phyloP scores from a whole-genome alignment of 2,329 filamentous ascomycete genomes.

The Penicillium rolfsii region DNA sequence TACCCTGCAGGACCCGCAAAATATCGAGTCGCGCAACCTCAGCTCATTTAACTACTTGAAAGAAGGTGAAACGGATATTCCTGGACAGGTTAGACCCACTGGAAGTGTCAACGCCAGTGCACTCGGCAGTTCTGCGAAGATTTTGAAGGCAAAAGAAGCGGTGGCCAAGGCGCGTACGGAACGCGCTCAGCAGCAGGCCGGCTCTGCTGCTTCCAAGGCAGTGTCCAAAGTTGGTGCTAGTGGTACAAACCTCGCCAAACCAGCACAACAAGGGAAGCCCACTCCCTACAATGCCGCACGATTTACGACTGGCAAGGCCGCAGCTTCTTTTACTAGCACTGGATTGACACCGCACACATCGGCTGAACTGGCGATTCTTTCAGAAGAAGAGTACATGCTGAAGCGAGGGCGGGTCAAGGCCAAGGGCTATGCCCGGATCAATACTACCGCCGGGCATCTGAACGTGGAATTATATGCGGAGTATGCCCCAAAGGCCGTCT shows the following conservation, averaged over 20 bases:
- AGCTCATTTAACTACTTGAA: conserved; percentile 87
- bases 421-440: conserved; percentile 88
- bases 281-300: conserved; percentile 80
- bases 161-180: conserved; percentile 87
- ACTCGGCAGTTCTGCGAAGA: conserved; percentile 78
- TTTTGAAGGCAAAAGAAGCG: conserved; percentile 86
- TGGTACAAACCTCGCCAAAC: conserved; percentile 26
- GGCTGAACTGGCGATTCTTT: conserved; percentile 79
- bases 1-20: conserved; percentile 93
- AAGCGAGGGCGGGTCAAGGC: conserved; percentile 84
- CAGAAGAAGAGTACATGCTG: conserved; percentile 96
- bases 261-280: conserved; percentile 38
- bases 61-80: conserved; percentile 73
- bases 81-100: conserved; percentile 64
- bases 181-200: conserved; percentile 62
- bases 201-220: conserved; percentile 52
- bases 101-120: conserved; percentile 77
- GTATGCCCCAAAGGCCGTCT: conserved; percentile 87
- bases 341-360: conserved; percentile 91
- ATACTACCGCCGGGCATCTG: conserved; percentile 80
- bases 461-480: conserved; percentile 91
- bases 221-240: conserved; percentile 29
- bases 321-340: conserved; percentile 93
- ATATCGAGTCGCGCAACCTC: conserved; percentile 78
- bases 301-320: conserved; percentile 87